A percentile compares a stretch with the other conserved stretches of the same genome.
Evolutionary conservation across 371 early-diverging fungal genomes (phyloP).

Genomic region (Funneliformis caledonium): DNA sequence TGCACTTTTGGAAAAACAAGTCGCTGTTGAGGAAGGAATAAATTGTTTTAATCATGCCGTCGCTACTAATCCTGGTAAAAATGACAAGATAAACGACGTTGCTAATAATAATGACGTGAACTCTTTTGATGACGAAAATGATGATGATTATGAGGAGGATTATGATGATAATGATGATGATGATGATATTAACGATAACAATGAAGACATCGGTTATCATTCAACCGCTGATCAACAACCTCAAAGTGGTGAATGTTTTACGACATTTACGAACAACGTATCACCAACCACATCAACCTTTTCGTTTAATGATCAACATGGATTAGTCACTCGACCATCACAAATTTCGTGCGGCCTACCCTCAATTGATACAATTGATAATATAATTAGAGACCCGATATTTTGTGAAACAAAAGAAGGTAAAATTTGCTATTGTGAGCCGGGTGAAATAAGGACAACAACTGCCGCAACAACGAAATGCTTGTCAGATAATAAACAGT

Average conservation of each 20-base stretch:
- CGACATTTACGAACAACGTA: background rate
- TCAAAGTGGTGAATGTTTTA: background rate
- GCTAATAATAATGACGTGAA: no score
- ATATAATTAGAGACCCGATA: background rate
- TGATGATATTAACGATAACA: no score
- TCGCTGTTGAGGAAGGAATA: background rate
- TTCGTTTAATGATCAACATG: background rate
- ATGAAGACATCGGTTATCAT: no score
- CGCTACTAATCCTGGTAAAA: background rate
- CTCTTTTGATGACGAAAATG: no score
- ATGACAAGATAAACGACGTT: background rate
- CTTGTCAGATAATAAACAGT: background rate
- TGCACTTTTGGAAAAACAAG: constrained; percentile 9
- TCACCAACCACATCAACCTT: background rate
- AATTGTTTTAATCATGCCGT: background rate
- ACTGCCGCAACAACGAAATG: no score
- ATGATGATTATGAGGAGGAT: no score
- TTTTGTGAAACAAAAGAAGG: constrained; percentile 1
- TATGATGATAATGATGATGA: no score
- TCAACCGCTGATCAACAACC: background rate
- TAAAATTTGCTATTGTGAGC: constrained; percentile 2
- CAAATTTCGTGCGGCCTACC: background rate
- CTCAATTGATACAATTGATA: background rate
- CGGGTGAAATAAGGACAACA: background rate
- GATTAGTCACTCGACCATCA: background rate